phyloP scores from a whole-genome alignment of 1,284 basidiomycete species.

The Athelia sp. region DNA sequence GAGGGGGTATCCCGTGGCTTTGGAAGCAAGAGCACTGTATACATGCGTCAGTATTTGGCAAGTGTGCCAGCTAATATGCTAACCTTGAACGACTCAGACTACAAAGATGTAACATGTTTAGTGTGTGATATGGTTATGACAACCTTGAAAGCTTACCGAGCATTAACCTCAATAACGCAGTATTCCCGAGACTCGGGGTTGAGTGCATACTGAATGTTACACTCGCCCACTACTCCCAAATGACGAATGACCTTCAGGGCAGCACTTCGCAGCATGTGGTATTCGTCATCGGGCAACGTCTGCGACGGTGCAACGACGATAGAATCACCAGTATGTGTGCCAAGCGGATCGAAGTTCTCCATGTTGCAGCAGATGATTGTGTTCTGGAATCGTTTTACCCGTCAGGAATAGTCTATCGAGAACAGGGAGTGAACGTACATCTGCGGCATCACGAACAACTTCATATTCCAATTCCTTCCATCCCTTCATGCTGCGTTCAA shows the following conservation, averaged over 20 bases:
- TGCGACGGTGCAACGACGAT: constrained; percentile 99
- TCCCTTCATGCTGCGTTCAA: constrained; percentile 98
- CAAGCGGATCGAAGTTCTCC: constrained; percentile 99
- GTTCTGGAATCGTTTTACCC: constrained; percentile 47
- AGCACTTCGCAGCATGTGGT: constrained; percentile 98
- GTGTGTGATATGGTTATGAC: no score
- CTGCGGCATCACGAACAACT: constrained; percentile 95
- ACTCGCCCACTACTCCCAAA: constrained; percentile 97
- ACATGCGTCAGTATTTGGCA: no score
- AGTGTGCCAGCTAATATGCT: no score
- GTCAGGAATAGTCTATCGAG: constrained; percentile 7
- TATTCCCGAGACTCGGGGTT: constrained; percentile 93
- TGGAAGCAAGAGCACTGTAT: constrained; percentile 89
- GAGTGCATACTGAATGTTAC: constrained; percentile 98
- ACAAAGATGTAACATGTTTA: no score
- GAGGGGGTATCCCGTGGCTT: constrained; percentile 98
- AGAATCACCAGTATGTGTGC: constrained; percentile 99
- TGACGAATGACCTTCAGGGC: constrained; percentile 98
- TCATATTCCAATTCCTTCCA: constrained; percentile 99
- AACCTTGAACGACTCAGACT: constrained; percentile 58
- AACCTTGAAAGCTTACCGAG: constrained; percentile 49
- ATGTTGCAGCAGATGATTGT: constrained; percentile 96
- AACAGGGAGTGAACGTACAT: constrained; percentile 44
- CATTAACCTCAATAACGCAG: constrained; percentile 98
- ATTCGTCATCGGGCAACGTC: constrained; percentile 95